A percentile compares a stretch with the other conserved stretches of the same genome.
Evolutionary conservation across 1,284 basidiomycete species (phyloP).

Genomic region (Dichomitus squalens): DNA sequence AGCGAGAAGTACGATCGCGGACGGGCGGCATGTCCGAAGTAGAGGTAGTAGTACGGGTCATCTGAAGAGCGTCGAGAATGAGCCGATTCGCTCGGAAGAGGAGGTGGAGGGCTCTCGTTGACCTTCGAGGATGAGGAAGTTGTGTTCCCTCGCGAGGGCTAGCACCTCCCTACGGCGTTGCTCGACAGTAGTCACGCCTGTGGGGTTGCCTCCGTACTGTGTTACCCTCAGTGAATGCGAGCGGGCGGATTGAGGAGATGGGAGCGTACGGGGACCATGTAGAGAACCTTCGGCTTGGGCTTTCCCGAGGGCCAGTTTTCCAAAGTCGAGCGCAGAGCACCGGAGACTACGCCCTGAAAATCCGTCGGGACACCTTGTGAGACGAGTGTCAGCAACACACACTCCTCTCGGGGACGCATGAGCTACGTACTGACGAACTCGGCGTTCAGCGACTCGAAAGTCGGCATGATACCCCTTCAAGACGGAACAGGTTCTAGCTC

Average conservation of each 20-base stretch:
- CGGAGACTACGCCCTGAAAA: conserved; percentile 69
- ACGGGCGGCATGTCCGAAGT: conserved; percentile 65
- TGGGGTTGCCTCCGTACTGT: conserved; percentile 85
- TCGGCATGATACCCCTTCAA: conserved; percentile 61
- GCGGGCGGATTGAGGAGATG: conserved; percentile 67
- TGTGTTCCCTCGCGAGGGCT: conserved; percentile 71
- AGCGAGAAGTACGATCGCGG: conserved; percentile 81
- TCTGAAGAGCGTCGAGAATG: conserved; percentile 42
- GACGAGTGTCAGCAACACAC: background rate
- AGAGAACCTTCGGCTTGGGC: conserved; percentile 79
- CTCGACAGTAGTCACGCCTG: conserved; percentile 74
- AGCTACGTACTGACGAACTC: conserved; percentile 56
- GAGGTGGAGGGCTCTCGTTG: background rate
- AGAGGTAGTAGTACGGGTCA: conserved; percentile 80
- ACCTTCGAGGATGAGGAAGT: conserved; percentile 88
- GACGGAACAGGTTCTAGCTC: background rate
- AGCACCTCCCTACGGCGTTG: conserved; percentile 83
- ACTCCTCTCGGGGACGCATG: background rate
- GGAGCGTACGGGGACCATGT: conserved; percentile 74
- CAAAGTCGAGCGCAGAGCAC: conserved; percentile 65
- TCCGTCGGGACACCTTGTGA: conserved; percentile 82
- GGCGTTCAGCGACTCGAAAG: conserved; percentile 56
- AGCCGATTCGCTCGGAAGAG: background rate
- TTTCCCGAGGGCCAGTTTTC: conserved; percentile 76
- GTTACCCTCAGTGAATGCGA: conserved; percentile 56